phyloP scores from a whole-genome alignment of 129 eudicot genomes.

The Flaveria sonorensis region DNA sequence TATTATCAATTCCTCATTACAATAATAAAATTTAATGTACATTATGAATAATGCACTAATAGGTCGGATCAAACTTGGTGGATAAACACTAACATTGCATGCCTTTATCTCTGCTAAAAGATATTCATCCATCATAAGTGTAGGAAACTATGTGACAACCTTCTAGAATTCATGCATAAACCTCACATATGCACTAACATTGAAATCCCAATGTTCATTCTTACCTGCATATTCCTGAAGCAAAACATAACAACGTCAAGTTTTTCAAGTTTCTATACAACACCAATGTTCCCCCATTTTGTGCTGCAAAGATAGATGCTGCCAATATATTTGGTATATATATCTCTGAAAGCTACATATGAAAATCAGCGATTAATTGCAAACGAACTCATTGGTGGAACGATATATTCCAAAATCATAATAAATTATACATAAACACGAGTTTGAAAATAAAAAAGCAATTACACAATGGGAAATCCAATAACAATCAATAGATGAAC shows the following conservation, averaged over 20 bases:
- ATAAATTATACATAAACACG: not conserved
- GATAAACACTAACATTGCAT: too few relatives aligned
- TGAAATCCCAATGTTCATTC: not conserved
- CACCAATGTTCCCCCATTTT: slow-evolving; percentile 49
- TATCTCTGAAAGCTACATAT: slow-evolving; percentile 56
- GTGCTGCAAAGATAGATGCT: slow-evolving; percentile 58
- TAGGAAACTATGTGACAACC: not conserved
- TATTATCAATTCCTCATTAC: not conserved
- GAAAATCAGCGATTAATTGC: not conserved
- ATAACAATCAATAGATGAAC: too few relatives aligned
- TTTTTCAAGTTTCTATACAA: slow-evolving; percentile 45
- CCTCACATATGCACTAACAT: not conserved
- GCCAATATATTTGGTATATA: slow-evolving; percentile 63
- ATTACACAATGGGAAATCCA: too few relatives aligned
- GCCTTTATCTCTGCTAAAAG: too few relatives aligned
- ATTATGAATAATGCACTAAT: not conserved
- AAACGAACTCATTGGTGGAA: slow-evolving; percentile 1
- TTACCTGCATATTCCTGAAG: slow-evolving; percentile 71
- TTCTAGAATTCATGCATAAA: not conserved
- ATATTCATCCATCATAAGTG: too few relatives aligned
- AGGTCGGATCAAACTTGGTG: too few relatives aligned
- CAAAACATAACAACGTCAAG: slow-evolving; percentile 51
- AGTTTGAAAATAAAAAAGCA: not conserved
- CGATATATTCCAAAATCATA: slow-evolving; percentile 11
- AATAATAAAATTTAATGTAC: too few relatives aligned